These are phyloP conservation scores for Schizosaccharomyces pombe DNA, from an alignment of 805 yeast genomes.

Conservation along the genomic window DNA sequence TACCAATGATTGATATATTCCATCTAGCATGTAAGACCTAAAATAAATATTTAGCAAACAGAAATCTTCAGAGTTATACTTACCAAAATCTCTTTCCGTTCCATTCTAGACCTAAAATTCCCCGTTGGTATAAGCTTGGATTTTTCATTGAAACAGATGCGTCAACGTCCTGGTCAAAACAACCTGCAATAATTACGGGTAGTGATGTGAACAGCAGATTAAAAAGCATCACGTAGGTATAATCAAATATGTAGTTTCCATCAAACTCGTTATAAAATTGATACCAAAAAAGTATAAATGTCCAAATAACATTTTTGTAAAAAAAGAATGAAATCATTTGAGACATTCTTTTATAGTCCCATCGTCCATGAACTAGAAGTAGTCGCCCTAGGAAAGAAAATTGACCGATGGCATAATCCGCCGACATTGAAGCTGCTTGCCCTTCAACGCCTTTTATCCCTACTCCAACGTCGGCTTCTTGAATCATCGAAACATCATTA, in stretches of 20 bases:
- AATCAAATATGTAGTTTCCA: conserved; percentile 55
- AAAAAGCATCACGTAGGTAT: conserved; percentile 54
- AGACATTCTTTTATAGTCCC: conserved; percentile 53
- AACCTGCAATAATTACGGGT: conserved; percentile 51
- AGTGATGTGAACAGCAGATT: conserved; percentile 61
- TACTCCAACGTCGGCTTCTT: conserved; percentile 63
- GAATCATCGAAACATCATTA: conserved; percentile 73
- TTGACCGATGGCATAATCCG: conserved; percentile 66
- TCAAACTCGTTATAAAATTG: conserved; percentile 47
- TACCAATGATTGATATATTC: conserved; percentile 45
- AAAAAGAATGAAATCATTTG: conserved; percentile 63
- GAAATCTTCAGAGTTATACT: no score
- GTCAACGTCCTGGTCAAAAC: conserved; percentile 53
- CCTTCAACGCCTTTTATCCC: conserved; percentile 81
- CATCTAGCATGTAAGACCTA: conserved; percentile 36
- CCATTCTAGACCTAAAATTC: conserved; percentile 43
- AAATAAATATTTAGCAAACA: background rate
- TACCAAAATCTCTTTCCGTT: conserved; percentile 31
- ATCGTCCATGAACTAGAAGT: conserved; percentile 58
- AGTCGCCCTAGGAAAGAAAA: conserved; percentile 43
- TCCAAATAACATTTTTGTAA: conserved; percentile 52
- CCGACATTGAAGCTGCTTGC: conserved; percentile 66
- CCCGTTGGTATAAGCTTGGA: conserved; percentile 47
- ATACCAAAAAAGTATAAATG: conserved; percentile 55
- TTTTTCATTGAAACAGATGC: conserved; percentile 40